phyloP scores from a whole-genome alignment of 306 rosid species.

The Pyrus pyrifolia region DNA sequence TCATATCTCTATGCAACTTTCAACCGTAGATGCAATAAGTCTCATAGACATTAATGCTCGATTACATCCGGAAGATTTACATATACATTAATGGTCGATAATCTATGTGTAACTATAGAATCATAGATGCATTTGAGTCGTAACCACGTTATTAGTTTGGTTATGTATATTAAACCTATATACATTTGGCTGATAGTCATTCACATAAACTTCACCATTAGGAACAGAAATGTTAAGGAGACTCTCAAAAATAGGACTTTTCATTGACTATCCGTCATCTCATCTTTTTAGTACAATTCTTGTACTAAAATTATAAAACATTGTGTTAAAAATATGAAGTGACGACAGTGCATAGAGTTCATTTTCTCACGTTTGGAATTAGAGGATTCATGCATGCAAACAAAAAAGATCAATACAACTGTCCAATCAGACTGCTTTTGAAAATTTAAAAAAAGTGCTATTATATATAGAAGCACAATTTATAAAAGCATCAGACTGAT shows the following conservation, averaged over 20 bases:
- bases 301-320: too few species aligned
- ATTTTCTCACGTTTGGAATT: neutral
- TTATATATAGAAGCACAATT: too few species aligned
- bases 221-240: too few species aligned
- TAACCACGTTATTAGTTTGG: neutral
- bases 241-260: too few species aligned
- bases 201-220: neutral
- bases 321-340: too few species aligned
- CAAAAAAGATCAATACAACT: too few species aligned
- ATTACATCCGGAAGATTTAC: neutral
- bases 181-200: neutral
- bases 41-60: neutral
- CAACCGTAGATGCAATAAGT: neutral
- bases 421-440: too few species aligned
- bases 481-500: too few species aligned
- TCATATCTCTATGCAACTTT: neutral
- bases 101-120: neutral
- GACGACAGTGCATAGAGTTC: too few species aligned
- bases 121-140: neutral
- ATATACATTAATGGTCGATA: neutral
- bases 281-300: too few species aligned
- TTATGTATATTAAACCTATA: neutral
- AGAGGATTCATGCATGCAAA: neutral
- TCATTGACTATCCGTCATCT: accelerated
- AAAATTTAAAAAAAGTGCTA: too few species aligned